A percentile compares a stretch with the other conserved stretches of the same genome.
Conservation (phyloP, 352 stramenopile genomes). For the Phytophthora crassamura region DNA sequence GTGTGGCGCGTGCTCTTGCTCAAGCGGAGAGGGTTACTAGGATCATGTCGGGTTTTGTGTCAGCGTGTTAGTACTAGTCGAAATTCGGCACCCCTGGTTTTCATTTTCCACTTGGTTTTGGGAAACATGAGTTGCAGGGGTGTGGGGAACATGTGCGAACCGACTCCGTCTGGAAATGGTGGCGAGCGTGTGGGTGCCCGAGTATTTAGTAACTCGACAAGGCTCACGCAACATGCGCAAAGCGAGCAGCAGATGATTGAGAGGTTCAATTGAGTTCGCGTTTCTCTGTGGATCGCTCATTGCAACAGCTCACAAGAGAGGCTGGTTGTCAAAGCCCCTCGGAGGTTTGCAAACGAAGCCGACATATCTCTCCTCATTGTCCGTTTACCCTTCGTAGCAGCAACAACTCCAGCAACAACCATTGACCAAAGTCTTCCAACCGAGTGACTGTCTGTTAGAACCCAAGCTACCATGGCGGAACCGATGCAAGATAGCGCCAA, state of each 20-base stretch:
- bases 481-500: conserved; percentile 9
- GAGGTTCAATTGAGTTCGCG: conserved; percentile 3
- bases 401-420: neutral
- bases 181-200: neutral
- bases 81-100: too few relatives aligned
- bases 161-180: conserved; percentile 13
- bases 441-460: neutral
- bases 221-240: conserved; percentile 8
- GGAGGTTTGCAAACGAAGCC: neutral
- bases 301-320: conserved; percentile 1
- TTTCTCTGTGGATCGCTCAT: conserved; percentile 4
- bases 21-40: too few relatives aligned
- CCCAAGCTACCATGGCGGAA: conserved; percentile 15
- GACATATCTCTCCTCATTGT: neutral
- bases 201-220: neutral
- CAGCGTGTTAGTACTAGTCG: too few relatives aligned
- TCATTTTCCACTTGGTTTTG: too few relatives aligned
- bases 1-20: too few relatives aligned
- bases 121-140: too few relatives aligned
- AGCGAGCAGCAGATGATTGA: conserved; percentile 3
- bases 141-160: neutral
- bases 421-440: neutral
- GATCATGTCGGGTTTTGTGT: too few relatives aligned
- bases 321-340: neutral
- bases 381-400: neutral